Evolutionary conservation across 2,329 filamentous ascomycete species (phyloP).

Genomic region (Emericellopsis cladophorae): DNA sequence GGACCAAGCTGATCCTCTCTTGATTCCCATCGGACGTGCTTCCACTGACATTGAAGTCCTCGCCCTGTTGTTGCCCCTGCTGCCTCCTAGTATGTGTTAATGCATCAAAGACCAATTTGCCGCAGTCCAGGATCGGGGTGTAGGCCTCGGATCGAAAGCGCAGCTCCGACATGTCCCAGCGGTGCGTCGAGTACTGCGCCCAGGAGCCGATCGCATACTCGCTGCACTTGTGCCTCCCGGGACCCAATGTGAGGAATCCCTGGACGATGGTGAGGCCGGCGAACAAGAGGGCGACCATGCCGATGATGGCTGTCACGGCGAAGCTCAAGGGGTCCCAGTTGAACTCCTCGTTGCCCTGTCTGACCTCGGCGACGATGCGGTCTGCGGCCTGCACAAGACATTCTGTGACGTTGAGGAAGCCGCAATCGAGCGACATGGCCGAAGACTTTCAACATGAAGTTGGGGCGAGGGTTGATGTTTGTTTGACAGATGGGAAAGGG

Average conservation of each 20-base stretch:
- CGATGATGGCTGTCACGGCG: conserved; percentile 2
- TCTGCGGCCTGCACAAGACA: neutral
- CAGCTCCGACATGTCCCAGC: neutral
- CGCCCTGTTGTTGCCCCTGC: no score
- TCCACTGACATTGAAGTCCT: no score
- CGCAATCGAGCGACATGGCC: neutral
- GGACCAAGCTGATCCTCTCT: neutral
- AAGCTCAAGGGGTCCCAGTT: conserved; percentile 6
- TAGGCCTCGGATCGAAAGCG: neutral
- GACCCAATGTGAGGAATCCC: conserved; percentile 2
- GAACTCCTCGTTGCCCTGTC: conserved; percentile 6
- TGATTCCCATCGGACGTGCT: no score
- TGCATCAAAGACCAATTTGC: no score
- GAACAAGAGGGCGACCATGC: conserved; percentile 4
- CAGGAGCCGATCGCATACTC: conserved; percentile 1
- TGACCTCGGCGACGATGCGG: neutral
- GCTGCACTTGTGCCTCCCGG: neutral
- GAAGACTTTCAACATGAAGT: no score
- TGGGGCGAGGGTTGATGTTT: no score
- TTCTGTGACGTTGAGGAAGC: neutral
- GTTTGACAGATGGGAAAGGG: no score
- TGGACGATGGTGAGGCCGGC: conserved; percentile 4
- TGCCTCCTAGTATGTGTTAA: no score
- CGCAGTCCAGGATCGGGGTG: neutral
- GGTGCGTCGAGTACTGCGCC: neutral